Evolutionary conservation across 192 early-diverging fungal species (phyloP), one percentile per base, ranked within the genome.

Genomic region (Thamnidium elegans): DNA sequence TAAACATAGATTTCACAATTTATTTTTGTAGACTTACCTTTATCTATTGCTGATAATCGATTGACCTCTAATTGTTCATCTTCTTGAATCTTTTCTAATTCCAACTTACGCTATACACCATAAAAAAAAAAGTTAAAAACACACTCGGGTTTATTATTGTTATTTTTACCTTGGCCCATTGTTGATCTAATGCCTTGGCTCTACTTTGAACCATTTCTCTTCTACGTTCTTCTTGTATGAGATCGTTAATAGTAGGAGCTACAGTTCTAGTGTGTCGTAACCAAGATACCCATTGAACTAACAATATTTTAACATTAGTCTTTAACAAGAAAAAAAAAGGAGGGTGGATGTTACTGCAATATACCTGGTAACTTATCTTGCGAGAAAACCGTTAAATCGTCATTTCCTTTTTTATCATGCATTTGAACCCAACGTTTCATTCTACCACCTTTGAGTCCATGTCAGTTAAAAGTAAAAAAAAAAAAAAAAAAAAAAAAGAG

Each of bases 201-300:
- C 67, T 68, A 51, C 51, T 44, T 26, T 66, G 62, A 8, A 74
- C 43, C 26, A 74, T n/a, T 7, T 13, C n/a, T 19, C 53, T 59
- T 60, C 63, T 64, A 46, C 56, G 48, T 6, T 58, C 59, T 44
- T 68, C 72, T 17, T 32, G 44, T 14, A 66, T 43, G 4, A 74
- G 54, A 23, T 74, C 72, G 39, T 52, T 31, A 10, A 65, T 53
- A 4, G 56, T 61, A 14, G 72, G 72, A n/a, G 66, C 30, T 7
- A 30, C 62, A 3, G 23, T 44, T 48, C 72, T 51, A 11, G 72
- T 74, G 19, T 74, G 72, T 26, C 72, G 36, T 42, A 74, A 58
- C 72, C 72, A 74, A 15, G 72, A 67, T 30, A 69, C 67, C 72
- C 72, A 74, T 69, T 74, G 72, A 3, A 74, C 72, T 74, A 30